Conservation (phyloP, 257 asterid species). For the Vinca minor region DNA sequence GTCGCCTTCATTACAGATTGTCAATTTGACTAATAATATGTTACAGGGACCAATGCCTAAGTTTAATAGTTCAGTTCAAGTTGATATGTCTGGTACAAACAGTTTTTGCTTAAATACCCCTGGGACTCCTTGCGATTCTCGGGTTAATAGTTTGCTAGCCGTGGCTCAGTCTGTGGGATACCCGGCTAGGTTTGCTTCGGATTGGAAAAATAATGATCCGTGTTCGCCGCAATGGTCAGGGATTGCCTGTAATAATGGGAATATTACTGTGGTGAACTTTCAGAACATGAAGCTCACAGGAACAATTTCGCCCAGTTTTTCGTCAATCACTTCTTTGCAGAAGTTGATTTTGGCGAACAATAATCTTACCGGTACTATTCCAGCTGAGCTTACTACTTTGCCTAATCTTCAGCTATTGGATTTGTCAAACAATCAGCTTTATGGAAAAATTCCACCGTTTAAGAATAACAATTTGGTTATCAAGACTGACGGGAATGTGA, state of each 20-base stretch:
- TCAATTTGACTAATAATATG: slow-evolving; percentile 60
- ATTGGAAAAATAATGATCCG: slow-evolving; percentile 60
- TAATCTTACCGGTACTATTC: slow-evolving; percentile 51
- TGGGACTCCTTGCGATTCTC: slow-evolving; percentile 51
- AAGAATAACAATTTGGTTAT: slow-evolving; percentile 25
- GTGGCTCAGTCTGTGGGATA: slow-evolving; percentile 47
- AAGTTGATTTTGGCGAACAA: slow-evolving; percentile 45
- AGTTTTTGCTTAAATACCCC: slow-evolving; percentile 49
- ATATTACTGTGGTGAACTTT: slow-evolving; percentile 51
- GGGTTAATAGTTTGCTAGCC: slow-evolving; percentile 46
- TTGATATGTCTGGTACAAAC: slow-evolving; percentile 29
- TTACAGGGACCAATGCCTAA: slow-evolving; percentile 65
- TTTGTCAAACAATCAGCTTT: slow-evolving; percentile 53
- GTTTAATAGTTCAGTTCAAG: slow-evolving; percentile 28
- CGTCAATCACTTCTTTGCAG: slow-evolving; percentile 40
- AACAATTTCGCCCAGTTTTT: slow-evolving; percentile 46
- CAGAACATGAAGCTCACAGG: slow-evolving; percentile 48
- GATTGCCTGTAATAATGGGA: slow-evolving; percentile 36
- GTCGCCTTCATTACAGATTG: slow-evolving; percentile 30
- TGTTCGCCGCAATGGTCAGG: slow-evolving; percentile 49
- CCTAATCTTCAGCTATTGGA: slow-evolving; percentile 42
- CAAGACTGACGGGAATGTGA: slow-evolving; percentile 36
- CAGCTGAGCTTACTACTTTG: slow-evolving; percentile 45
- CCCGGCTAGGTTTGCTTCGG: slow-evolving; percentile 41
- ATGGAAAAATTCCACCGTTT: slow-evolving; percentile 51